Evolutionary conservation across 1,139 yeast species (phyloP).

Genomic region (Geotrichum reessii): DNA sequence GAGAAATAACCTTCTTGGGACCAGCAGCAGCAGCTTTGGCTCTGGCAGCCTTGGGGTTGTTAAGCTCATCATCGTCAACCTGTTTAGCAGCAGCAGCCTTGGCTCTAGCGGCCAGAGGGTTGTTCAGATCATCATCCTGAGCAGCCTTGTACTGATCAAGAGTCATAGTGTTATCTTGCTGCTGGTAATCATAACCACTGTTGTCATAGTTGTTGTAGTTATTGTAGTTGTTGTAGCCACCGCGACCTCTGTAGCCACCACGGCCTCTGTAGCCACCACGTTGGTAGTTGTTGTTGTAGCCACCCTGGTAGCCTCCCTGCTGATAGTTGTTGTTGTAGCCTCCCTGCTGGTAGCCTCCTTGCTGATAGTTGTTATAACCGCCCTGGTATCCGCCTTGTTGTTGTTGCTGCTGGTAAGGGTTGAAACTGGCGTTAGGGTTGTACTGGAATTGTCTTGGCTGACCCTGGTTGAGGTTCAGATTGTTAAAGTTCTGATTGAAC

Average conservation of each 20-base stretch:
- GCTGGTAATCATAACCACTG: slow-evolving; percentile 23
- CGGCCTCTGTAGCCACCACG: slow-evolving; percentile 18
- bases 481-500: slow-evolving; percentile 6
- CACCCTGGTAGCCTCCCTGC: slow-evolving; percentile 14
- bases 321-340: slow-evolving; percentile 6
- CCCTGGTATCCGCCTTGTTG: not conserved
- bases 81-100: slow-evolving; percentile 27
- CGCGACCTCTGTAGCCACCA: slow-evolving; percentile 17
- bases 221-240: slow-evolving; percentile 14
- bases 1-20: slow-evolving; percentile 22
- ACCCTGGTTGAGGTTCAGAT: slow-evolving; percentile 5
- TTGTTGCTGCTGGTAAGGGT: not conserved
- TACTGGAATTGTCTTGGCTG: slow-evolving; percentile 6
- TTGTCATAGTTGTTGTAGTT: slow-evolving; percentile 10
- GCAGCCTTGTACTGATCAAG: slow-evolving; percentile 82
- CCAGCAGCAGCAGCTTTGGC: slow-evolving; percentile 29
- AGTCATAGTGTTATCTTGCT: slow-evolving; percentile 57
- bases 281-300: slow-evolving; percentile 15
- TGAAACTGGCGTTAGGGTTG: slow-evolving; percentile 8
- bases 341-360: not conserved
- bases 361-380: slow-evolving; percentile 1
- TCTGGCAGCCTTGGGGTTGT: slow-evolving; percentile 33
- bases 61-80: slow-evolving; percentile 34
- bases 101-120: slow-evolving; percentile 32
- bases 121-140: slow-evolving; percentile 38